These are phyloP conservation scores for Jasminum sambac DNA, from an alignment of 257 asterid genomes.

Conservation along the genomic window DNA sequence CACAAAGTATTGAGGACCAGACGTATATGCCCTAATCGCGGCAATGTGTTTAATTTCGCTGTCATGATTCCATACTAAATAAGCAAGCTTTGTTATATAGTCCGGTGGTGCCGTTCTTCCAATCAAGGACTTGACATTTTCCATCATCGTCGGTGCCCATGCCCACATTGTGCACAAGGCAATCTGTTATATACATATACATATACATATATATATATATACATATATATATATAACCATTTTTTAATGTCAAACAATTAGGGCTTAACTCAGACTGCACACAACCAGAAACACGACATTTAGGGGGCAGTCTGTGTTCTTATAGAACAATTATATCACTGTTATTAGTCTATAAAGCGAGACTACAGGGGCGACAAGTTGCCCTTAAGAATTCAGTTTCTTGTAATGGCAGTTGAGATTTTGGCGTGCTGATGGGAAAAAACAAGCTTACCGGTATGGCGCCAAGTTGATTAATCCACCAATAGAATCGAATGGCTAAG, in stretches of 20 bases:
- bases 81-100: slow-evolving; percentile 25
- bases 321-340: too few species aligned
- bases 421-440: too few species aligned
- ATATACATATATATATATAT: too few species aligned
- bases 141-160: slow-evolving; percentile 31
- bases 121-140: slow-evolving; percentile 31
- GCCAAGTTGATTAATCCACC: slow-evolving; percentile 57
- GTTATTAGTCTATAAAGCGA: too few species aligned
- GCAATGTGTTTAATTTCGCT: slow-evolving; percentile 31
- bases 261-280: too few species aligned
- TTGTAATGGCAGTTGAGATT: too few species aligned
- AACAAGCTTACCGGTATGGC: slow-evolving; percentile 32
- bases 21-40: slow-evolving; percentile 34
- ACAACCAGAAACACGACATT: too few species aligned
- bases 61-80: slow-evolving; percentile 35
- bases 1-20: slow-evolving; percentile 37
- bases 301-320: too few species aligned
- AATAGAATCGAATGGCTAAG: slow-evolving; percentile 41
- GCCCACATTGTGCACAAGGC: slow-evolving; percentile 35
- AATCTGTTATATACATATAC: slow-evolving; percentile 15
- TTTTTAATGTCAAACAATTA: too few species aligned
- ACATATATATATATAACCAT: too few species aligned
- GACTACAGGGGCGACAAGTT: too few species aligned
- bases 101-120: slow-evolving; percentile 41
- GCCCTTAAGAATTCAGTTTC: too few species aligned